Base-by-base conservation (phyloP, 2,329 filamentous ascomycete genomes). In the Xylaria digitata region DNA sequence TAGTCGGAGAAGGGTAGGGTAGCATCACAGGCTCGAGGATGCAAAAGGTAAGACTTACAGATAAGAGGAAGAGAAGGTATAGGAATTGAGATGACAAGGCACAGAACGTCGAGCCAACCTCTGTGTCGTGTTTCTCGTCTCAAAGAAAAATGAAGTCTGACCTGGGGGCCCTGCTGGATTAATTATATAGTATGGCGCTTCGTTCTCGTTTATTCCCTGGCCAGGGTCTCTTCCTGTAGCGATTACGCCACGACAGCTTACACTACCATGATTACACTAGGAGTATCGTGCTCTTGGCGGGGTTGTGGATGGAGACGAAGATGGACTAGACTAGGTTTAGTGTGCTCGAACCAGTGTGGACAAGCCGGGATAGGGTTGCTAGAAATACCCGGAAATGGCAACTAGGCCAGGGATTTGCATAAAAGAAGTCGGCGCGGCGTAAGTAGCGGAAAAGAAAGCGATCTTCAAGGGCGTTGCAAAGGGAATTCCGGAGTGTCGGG, bases 131-230 rank as follows among this genome's bases (percentile, higher is more conserved):
- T 23, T 23, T 19, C 37, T 11, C 21, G 19, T 54, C 32, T 40
- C n/a, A 19, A 54, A 34, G 26, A 26, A 15, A 40, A 15, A 23
- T 40, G 13, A 54, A 21, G 23, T 26, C n/a, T 26, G 19, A 37
- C 17, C 52, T 9, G 46, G 62, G 63, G 63, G 54, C 48, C 58
- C 58, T 63, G 66, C 55, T 49, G n/a, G 34, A 21, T 55, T 58
- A 52, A 62, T 68, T 66, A 62, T 65, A 63, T 63, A 43, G 11
- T 65, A 63, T 63, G 30, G 11, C 42, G 45, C 7, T 23, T 48
- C 56, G 56, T 37, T 52, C 53, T 45, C 23, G 32, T n/a, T 58
- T 48, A 21, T 23, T 42, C 3, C 11, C 32, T 21, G n/a, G 32
- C 6, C 37, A 30, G 53, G 37, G n/a, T 54, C 52, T 26, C 26